Evolutionary conservation across 257 asterid species (phyloP).

Genomic region (Petunia axillaris): DNA sequence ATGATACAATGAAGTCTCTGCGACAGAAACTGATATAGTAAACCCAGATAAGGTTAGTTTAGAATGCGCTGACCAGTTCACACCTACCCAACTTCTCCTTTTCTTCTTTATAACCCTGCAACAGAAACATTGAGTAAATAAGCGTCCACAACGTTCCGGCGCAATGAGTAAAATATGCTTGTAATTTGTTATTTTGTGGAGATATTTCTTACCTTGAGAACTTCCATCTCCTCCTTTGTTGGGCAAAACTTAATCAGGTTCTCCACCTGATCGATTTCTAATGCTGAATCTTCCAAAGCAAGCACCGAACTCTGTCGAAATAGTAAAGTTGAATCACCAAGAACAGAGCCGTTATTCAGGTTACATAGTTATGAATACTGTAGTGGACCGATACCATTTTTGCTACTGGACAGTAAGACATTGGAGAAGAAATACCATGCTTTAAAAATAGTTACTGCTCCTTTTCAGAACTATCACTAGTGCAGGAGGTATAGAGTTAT

Average conservation of each 20-base stretch:
- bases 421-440: no score
- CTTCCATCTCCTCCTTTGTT: conserved; percentile 81
- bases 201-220: conserved; percentile 58
- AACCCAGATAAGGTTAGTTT: not conserved
- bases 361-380: not conserved
- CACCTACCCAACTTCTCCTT: conserved; percentile 84
- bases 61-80: conserved; percentile 59
- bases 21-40: not conserved
- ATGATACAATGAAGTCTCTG: not conserved
- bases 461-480: no score
- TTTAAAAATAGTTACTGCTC: no score
- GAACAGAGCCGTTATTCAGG: not conserved
- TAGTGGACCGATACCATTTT: no score
- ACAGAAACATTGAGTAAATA: conserved; percentile 17
- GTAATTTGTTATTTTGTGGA: not conserved
- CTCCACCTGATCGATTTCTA: conserved; percentile 87
- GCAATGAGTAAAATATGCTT: not conserved
- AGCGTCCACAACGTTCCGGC: not conserved
- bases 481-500: no score
- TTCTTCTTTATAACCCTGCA: conserved; percentile 78
- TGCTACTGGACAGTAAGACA: no score
- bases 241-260: conserved; percentile 91
- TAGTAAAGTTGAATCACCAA: not conserved
- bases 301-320: conserved; percentile 65
- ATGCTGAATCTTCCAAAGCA: conserved; percentile 76